Conservation (phyloP, 2,329 filamentous ascomycete species). For the Fusarium chaquense region DNA sequence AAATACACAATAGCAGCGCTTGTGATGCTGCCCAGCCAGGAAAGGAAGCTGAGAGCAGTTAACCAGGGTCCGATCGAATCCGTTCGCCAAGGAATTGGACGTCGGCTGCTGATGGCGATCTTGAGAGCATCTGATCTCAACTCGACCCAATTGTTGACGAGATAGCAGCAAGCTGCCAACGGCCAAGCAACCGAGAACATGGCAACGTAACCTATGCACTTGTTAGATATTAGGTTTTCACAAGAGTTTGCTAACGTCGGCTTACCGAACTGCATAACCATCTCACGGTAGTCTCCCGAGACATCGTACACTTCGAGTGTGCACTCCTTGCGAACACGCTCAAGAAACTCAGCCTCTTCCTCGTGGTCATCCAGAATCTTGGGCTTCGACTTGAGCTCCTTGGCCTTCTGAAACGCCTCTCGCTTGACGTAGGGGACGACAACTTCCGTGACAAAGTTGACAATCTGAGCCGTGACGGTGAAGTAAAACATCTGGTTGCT, state of each 20-base stretch:
- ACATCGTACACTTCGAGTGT: conserved; percentile 89
- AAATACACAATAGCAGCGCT: conserved; percentile 90
- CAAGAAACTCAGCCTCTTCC: conserved; percentile 84
- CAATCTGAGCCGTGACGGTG: conserved; percentile 91
- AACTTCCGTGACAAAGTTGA: conserved; percentile 87
- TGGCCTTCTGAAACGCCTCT: conserved; percentile 80
- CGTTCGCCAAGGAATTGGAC: conserved; percentile 88
- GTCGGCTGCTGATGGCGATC: conserved; percentile 88
- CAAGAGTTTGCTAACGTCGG: conserved; percentile 2
- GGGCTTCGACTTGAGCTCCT: conserved; percentile 75
- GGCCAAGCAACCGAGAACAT: conserved; percentile 97
- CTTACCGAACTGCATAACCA: conserved; percentile 83
- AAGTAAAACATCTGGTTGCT: conserved; percentile 96
- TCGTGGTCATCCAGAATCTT: conserved; percentile 70
- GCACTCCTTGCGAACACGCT: conserved; percentile 84
- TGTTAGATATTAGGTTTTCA: conserved; percentile 14
- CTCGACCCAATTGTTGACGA: conserved; percentile 97
- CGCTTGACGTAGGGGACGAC: conserved; percentile 88
- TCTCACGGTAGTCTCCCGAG: conserved; percentile 89
- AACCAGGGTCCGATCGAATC: conserved; percentile 97
- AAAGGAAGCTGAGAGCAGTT: conserved; percentile 85
- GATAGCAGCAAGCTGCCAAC: conserved; percentile 86
- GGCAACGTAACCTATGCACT: conserved; percentile 77
- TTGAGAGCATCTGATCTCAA: conserved; percentile 94
- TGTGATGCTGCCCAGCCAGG: conserved; percentile 92